Base-by-base conservation (phyloP, 192 early-diverging fungal species). In the Allomyces javanicus region DNA sequence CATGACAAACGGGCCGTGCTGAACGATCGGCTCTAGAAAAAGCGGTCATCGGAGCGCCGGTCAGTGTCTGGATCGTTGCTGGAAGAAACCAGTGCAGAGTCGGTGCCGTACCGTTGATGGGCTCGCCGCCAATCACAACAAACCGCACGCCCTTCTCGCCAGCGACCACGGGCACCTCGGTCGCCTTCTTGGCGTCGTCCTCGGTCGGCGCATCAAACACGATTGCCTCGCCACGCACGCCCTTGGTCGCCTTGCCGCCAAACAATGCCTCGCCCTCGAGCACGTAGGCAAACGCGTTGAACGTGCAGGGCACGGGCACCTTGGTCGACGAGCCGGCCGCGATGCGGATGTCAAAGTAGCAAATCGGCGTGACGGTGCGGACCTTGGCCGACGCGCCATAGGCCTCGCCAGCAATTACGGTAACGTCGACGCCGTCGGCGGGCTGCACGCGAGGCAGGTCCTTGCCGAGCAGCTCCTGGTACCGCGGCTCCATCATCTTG, bases 1-100 rank as follows among this genome's bases (percentile, higher is more conserved):
- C 84, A 82, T 80, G 22, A 87, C 84, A 74, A 87, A 87, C 0
- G 85, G 85, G 1, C 84, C 84, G 61, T 80, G 76, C 64, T 79
- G 77, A 0, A 77, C 73, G 27, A 85, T 71, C 7, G 79, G 81
- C 65, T 83, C 33, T 40, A 9, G 33, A 40, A 40, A 40, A 40
- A 40, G 33, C 3, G 4, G 7, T 7, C 3, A 0, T 40, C 33
- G 33, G 33, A 27, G 1, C 26, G 26, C 26, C 4, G 26, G 26
- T 27, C 26, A 27, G 26, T 27, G 1, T 27, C 26, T 27, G 2
- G 26, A 27, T 27, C 26, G 26, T 40, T 7, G 9, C 26, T 4
- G 33, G 4, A 40, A 40, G n/a, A 40, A 40, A 0, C 2, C 33
- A 7, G 9, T 9, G 33, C 0, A 40, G 26, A 27, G 26, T 27